Conservation (phyloP, 495 filamentous ascomycete genomes). For the Lasiosphaeria ovina region DNA sequence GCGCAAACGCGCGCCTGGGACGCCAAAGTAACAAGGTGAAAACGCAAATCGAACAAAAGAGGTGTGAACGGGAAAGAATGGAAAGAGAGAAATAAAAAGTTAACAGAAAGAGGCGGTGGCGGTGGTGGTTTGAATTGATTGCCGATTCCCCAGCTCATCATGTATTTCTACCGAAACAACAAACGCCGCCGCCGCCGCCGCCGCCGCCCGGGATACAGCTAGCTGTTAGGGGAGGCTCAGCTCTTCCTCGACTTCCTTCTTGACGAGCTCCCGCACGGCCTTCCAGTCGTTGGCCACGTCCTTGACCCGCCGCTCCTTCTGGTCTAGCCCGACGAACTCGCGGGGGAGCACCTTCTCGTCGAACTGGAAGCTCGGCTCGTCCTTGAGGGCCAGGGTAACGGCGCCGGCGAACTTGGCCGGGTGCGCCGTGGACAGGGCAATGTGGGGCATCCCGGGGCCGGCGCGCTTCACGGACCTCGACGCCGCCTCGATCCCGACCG, state of each 20-base stretch:
- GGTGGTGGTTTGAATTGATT: no score
- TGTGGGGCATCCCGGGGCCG: constrained; percentile 50
- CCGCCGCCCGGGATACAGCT: no score
- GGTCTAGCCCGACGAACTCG: constrained; percentile 72
- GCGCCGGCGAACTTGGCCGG: constrained; percentile 88
- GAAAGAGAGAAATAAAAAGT: no score
- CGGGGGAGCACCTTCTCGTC: constrained; percentile 67
- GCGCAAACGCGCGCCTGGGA: no score
- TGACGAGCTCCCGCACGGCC: constrained; percentile 54
- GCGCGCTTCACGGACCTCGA: constrained; percentile 59
- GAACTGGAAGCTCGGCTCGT: constrained; percentile 66
- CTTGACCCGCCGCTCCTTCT: constrained; percentile 60
- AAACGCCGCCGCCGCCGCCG: no score
- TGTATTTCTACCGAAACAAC: no score
- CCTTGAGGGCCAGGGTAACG: constrained; percentile 70
- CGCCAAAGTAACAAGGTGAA: no score
- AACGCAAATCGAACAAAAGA: no score
- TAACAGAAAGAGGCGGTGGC: no score
- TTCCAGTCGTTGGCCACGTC: constrained; percentile 51
- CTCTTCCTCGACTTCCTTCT: constrained; percentile 54
- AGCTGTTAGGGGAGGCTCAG: constrained; percentile 21
- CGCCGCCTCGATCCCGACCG: constrained; percentile 76
- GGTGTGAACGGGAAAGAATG: no score
- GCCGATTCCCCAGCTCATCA: no score
- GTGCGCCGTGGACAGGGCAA: constrained; percentile 87